phyloP scores from a whole-genome alignment of 371 early-diverging fungal species.

The Saksenaea vasiformis region DNA sequence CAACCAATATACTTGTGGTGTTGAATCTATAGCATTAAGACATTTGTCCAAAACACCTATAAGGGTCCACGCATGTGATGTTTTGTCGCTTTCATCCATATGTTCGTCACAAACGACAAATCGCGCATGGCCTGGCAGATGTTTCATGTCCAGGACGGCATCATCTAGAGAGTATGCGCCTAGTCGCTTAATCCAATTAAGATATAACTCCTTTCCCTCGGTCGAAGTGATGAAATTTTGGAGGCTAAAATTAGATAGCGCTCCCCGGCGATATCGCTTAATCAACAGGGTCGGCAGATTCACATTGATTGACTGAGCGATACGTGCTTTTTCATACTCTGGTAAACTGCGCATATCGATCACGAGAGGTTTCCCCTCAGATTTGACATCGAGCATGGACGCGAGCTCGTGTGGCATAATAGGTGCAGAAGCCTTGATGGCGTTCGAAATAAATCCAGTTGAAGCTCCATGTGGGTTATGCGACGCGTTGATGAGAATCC shows the following conservation, averaged over 20 bases:
- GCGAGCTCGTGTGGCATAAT: neutral
- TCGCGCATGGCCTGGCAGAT: constrained; percentile 13
- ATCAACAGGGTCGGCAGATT: constrained; percentile 59
- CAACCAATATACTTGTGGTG: constrained; percentile 41
- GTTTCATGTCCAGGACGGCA: constrained; percentile 10
- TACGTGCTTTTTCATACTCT: constrained; percentile 33
- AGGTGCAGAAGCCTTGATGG: neutral
- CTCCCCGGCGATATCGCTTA: constrained; percentile 62
- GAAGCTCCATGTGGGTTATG: neutral
- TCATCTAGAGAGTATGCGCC: neutral
- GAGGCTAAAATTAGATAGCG: constrained; percentile 57
- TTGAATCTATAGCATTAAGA: neutral
- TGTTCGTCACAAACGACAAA: constrained; percentile 57
- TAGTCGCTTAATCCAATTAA: constrained; percentile 18
- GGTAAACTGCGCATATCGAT: constrained; percentile 46
- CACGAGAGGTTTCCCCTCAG: constrained; percentile 25
- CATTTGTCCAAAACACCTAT: constrained; percentile 46
- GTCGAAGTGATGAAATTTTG: constrained; percentile 65
- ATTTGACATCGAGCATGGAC: neutral
- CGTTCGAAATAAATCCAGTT: neutral
- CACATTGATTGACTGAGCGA: constrained; percentile 54
- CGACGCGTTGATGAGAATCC: neutral
- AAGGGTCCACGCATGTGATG: constrained; percentile 51
- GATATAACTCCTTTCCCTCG: constrained; percentile 46
- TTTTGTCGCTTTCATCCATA: constrained; percentile 42